Percentiles rank a stretch among this genome's conserved stretches.
Conservation (phyloP, 2,329 filamentous ascomycete genomes). For the Cercospora citrullina region DNA sequence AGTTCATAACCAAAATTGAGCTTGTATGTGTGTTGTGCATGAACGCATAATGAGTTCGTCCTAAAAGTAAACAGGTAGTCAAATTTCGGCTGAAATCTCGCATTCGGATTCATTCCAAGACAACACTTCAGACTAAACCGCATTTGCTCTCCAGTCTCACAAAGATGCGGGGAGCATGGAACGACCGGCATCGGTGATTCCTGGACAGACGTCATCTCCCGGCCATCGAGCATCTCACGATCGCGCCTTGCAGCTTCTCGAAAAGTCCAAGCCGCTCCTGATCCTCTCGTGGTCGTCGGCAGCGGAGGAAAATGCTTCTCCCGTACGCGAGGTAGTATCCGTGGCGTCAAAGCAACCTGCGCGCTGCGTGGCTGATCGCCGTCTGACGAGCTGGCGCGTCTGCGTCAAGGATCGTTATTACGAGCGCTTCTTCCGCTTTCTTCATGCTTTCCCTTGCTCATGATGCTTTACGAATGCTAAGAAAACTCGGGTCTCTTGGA, state of each 20-base stretch:
- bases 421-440: neutral
- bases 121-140: neutral
- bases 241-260: slow-evolving; percentile 2
- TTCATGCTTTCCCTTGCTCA: neutral
- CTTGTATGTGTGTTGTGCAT: neutral
- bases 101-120: slow-evolving; percentile 3
- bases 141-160: neutral
- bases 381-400: neutral
- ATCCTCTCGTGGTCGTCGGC: neutral
- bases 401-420: slow-evolving; percentile 6
- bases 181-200: neutral
- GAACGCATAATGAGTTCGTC: neutral
- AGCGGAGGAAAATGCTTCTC: neutral
- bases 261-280: neutral
- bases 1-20: neutral
- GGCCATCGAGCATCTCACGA: slow-evolving; percentile 3
- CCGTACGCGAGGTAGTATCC: neutral
- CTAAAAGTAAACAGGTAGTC: neutral
- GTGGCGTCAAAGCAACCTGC: neutral
- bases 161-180: slow-evolving; percentile 6
- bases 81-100: neutral
- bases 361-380: slow-evolving; percentile 3
- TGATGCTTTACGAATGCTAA: neutral
- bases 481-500: neutral
- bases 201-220: slow-evolving; percentile 6